phyloP scores from a whole-genome alignment of 257 asterid genomes.

The Solanum lignicaule region DNA sequence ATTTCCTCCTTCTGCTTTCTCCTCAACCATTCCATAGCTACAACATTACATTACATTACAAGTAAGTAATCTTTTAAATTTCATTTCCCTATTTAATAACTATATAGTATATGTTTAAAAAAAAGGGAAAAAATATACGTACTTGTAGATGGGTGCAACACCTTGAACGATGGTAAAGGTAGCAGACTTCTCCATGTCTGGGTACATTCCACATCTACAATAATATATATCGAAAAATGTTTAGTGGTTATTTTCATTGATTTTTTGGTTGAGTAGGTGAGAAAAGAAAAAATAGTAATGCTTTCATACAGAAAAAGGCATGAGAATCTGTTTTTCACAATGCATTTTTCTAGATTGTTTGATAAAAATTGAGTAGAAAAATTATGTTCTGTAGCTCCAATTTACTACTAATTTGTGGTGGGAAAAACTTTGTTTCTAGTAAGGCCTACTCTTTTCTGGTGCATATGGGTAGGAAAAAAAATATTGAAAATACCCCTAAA shows the following conservation, averaged over 20 bases:
- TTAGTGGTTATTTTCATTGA: neutral
- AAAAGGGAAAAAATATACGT: neutral
- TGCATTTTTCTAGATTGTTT: neutral
- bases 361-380: neutral
- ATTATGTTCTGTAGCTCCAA: neutral
- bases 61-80: neutral
- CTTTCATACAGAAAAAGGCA: neutral
- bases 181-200: conserved; percentile 10
- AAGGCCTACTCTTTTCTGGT: too few relatives aligned
- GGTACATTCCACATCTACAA: conserved; percentile 8
- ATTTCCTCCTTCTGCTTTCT: conserved; percentile 14
- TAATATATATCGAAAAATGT: neutral
- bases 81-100: neutral
- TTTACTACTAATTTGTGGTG: neutral
- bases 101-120: neutral
- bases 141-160: conserved; percentile 12
- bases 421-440: neutral
- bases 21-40: conserved; percentile 2
- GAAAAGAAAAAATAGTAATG: neutral
- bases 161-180: conserved; percentile 9
- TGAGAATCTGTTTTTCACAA: neutral
- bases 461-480: too few relatives aligned
- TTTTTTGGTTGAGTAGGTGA: neutral
- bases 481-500: too few relatives aligned
- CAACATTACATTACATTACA: neutral